Base-by-base conservation (phyloP, 106 monocot genomes). In the Dendrobium huoshanense region DNA sequence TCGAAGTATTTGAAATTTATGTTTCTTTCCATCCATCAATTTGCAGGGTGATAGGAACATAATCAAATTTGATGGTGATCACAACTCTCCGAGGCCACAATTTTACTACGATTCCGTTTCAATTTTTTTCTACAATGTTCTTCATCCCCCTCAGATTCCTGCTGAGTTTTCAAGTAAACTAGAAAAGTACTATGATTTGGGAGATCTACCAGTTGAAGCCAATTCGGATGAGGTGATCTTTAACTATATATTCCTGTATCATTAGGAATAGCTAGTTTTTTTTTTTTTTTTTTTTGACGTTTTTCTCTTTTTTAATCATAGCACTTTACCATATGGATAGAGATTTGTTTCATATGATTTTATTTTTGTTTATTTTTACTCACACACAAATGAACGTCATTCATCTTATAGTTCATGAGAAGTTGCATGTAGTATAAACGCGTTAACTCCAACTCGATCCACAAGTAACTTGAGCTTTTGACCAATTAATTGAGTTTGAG, bases 21-120 rank as follows among this genome's bases (percentile, higher is more conserved):
- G 13, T 51, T 13, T 51, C 10, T 40, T 20, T n/a, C 20, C 7
- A 43, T 72, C 59, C 9, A 76, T 75, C 41, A 22, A 77, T 80
- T 55, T 86, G 29, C 89, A 98, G 98, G 98, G 98, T 41, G 94
- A 98, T 81, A 98, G 92, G 83, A 98, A 95, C 79, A 85, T 95
- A 29, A 95, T 98, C 77, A 98, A 91, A 86, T 98, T 98, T 92
- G 98, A 89, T 41, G 98, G 98, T 16, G 91, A 98, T 78, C 98
- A 98, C 81, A 98, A 98, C 78, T 92, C 98, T 16, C 89, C 95
- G 2, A 91, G 98, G 70, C 98, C 98, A 49, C 92, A 94, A 44
- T 95, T 98, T 76, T 98, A 92, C 59, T 98, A 98, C 82, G 98
- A 94, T 83, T 98, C 98, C 72, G 98, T 98, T 85, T 94, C 95